A percentile compares a stretch with the other conserved stretches of the same genome.
Evolutionary conservation across 257 asterid species (phyloP).

Genomic region (Orobanche coerulescens): DNA sequence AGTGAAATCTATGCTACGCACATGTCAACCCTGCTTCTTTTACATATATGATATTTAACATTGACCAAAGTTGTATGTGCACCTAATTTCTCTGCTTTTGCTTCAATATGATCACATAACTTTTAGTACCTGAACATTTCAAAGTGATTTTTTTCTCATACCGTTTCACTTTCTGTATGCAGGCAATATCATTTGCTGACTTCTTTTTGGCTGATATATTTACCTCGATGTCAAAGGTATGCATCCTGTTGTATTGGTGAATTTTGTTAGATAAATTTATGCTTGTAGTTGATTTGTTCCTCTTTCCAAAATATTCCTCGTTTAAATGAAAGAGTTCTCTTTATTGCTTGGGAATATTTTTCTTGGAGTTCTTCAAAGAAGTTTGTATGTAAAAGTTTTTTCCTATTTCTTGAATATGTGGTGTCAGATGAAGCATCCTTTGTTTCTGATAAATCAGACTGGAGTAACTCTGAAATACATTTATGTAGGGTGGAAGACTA

Average conservation of each 20-base stretch:
- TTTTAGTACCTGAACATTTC: background rate
- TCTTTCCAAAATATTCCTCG: background rate
- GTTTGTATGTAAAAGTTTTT: too few species aligned
- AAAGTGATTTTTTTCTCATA: constrained; percentile 21
- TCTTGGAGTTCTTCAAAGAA: background rate
- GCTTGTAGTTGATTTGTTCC: constrained; percentile 14
- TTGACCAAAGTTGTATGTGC: constrained; percentile 8
- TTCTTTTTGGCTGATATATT: constrained; percentile 97
- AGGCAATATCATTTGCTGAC: constrained; percentile 94
- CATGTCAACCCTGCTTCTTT: background rate
- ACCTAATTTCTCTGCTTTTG: background rate
- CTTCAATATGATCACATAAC: background rate
- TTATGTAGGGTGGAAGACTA: background rate
- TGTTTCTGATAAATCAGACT: too few species aligned
- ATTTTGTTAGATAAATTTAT: constrained; percentile 10
- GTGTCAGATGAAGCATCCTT: background rate
- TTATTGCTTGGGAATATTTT: background rate
- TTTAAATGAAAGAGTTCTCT: constrained; percentile 19
- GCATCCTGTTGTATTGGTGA: constrained; percentile 21
- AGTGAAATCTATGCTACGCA: constrained; percentile 11
- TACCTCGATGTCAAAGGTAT: constrained; percentile 98
- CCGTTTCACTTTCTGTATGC: constrained; percentile 24
- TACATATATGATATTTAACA: constrained; percentile 5
- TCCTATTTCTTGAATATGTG: background rate
- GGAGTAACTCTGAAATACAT: background rate